Evolutionary conservation across 306 rosid genomes (phyloP), one percentile per base, ranked within the genome.

Genomic region (Cercis canadensis): DNA sequence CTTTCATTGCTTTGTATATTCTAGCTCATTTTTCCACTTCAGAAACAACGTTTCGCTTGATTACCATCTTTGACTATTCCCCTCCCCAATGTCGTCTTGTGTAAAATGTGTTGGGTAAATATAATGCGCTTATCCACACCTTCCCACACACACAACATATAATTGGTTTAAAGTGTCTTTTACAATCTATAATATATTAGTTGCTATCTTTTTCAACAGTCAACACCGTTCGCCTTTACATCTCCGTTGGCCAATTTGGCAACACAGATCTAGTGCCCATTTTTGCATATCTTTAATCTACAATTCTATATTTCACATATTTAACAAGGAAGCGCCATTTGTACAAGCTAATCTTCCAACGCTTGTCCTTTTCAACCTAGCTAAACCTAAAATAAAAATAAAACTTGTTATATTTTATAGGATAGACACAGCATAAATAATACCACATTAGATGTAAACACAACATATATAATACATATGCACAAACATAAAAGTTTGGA

Each of bases 11-110:
- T 60, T 59, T 45, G 0, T 18, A 21, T 43, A 62, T 34, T 36
- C 29, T 51, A 41, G 44, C 65, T 58, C 66, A 60, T 74, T 53
- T 67, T 57, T 60, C 72, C 75, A 79, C 83, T 34, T 73, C 45
- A 19, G 51, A 41, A 12, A 55, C 55, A 60, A 55, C 49, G 53
- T 67, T 36, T 73, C 67, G 65, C 59, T 59, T 9, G 78, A 43
- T 55, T 21, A 29, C 11, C 5, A 8, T 40, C 41, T 57, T 34
- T 24, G 8, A 4, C 4, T 59, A 57, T 40, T 50, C 11, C 52
- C 66, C 19, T 10, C 19, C 41, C 12, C 16, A 2, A 14, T 62
- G 70, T 69, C 53, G 11, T 65, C 8, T n/a, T 53, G 11, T 73
- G 71, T 12, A 44, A 73, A 78, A 52, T 66, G 66, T 66, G 29